Conservation (phyloP, 306 rosid species). For the Boehmeria nivea region DNA sequence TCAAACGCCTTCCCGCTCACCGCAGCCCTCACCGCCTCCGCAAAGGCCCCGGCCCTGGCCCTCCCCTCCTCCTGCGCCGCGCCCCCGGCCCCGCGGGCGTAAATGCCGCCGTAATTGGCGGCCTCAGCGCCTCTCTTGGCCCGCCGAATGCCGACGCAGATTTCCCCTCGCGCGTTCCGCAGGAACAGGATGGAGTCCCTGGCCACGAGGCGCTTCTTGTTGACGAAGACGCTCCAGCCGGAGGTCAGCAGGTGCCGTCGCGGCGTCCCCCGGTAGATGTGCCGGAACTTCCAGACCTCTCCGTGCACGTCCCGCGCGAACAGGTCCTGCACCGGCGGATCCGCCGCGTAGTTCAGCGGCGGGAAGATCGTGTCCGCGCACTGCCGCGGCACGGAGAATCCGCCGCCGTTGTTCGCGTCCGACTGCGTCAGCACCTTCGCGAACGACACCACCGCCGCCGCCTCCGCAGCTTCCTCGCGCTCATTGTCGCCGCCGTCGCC, state of each 20-base stretch:
- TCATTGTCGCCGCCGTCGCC: conserved; percentile 27
- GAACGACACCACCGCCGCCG: conserved; percentile 43
- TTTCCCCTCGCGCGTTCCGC: conserved; percentile 60
- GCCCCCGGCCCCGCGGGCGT: no score
- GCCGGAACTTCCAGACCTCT: conserved; percentile 82
- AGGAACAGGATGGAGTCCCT: conserved; percentile 86
- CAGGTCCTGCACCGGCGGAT: conserved; percentile 88
- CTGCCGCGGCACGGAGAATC: conserved; percentile 90
- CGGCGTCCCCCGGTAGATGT: conserved; percentile 90
- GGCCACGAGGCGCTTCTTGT: conserved; percentile 86
- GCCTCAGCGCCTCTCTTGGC: conserved; percentile 62
- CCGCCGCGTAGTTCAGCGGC: conserved; percentile 70
- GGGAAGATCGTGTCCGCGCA: conserved; percentile 96
- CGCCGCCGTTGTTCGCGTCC: conserved; percentile 97
- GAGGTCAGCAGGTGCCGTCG: conserved; percentile 90
- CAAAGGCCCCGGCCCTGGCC: conserved; percentile 58
- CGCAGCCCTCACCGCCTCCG: conserved; percentile 59
- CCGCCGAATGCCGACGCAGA: conserved; percentile 75
- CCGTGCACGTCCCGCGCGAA: conserved; percentile 81
- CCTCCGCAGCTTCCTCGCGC: not conserved
- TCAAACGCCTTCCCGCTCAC: conserved; percentile 62
- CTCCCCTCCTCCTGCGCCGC: conserved; percentile 32
- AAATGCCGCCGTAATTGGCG: conserved; percentile 43
- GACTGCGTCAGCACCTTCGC: conserved; percentile 91
- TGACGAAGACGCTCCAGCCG: conserved; percentile 94